Evolutionary conservation across 495 filamentous ascomycete species (phyloP).

Genomic region (Penicillium odoratum): DNA sequence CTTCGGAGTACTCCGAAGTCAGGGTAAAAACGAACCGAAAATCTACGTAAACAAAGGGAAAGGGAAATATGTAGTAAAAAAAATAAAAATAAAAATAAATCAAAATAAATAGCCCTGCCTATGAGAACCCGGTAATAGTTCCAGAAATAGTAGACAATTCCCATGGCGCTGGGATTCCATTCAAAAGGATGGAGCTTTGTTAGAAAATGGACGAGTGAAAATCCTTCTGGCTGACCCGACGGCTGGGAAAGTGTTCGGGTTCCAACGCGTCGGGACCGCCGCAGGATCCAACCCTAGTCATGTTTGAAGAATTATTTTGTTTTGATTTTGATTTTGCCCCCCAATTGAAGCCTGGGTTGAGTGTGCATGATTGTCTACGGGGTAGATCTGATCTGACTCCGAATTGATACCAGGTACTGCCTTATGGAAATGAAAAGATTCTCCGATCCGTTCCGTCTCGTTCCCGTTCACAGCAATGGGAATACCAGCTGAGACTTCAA

Average conservation of each 20-base stretch:
- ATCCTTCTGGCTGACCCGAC: conserved; percentile 24
- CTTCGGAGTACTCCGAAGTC: conserved; percentile 19
- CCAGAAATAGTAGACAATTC: conserved; percentile 8
- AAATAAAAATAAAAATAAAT: neutral
- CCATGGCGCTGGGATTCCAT: conserved; percentile 26
- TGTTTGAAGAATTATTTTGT: neutral
- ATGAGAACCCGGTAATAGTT: neutral
- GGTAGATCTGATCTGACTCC: neutral
- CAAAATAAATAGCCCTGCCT: neutral
- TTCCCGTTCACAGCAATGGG: neutral
- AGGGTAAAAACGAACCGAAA: neutral
- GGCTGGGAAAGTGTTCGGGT: conserved; percentile 25
- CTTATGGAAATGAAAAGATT: neutral
- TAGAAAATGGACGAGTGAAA: conserved; percentile 24
- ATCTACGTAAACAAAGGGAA: neutral
- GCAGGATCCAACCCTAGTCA: conserved; percentile 13
- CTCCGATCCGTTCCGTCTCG: neutral
- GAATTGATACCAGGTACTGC: neutral
- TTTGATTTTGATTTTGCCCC: neutral
- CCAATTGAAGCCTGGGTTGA: neutral
- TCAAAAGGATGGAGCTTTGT: conserved; percentile 15
- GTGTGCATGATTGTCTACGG: neutral
- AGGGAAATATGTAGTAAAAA: neutral
- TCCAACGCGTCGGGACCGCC: conserved; percentile 29
- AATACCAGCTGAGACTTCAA: neutral